Base-by-base conservation (phyloP, 345 rosid genomes). In the rapeseed (Brassica napus) region DNA sequence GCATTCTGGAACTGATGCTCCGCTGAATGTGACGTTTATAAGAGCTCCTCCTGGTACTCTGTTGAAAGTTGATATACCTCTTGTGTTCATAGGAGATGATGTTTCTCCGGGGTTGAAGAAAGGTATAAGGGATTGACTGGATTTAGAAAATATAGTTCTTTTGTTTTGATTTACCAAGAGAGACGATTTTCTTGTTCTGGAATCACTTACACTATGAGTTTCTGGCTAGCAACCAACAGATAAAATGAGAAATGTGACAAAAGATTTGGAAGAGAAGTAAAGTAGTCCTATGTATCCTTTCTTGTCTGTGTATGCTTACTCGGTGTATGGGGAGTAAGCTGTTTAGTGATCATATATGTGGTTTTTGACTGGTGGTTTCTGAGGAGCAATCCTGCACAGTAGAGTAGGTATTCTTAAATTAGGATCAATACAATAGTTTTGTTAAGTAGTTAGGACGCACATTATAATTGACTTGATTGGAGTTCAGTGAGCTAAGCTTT, bases 51-150 rank as follows among this genome's bases (percentile, higher is more conserved):
- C 96, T 0, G 70, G 85, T 72, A 88, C 96, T 67, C 81, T 88
- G 52, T 71, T 95, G 87, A 95, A 93, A 78, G 90, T 95, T 12
- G 94, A 93, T 70, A 82, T 95, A n/a, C 99, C 99, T 37, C 93
- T 95, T 69, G 85, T 87, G 44, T 93, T 84, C 76, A 89, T 74
- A 9, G 98, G 99, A 67, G 96, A 93, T 12, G 99, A 95, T 73
- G 91, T 93, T 10, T 95, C 96, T 74, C 99, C 98, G 4, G 99
- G 99, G 30, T 75, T 95, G 15, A 90, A 86, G 82, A 95, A 93
- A 91, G 99, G 99, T 94, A 84, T 4, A 12, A 12, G 3, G 42
- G 10, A 31, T 47, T 71, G 5, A 0, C 28, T 65, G 18, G 1
- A 6, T 32, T 3, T 65, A 9, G 8, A 65, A 30, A 54, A 15